Evolutionary conservation across 306 rosid species (phyloP), one percentile per base, ranked within the genome.

Genomic region (Abrus pulchellus): DNA sequence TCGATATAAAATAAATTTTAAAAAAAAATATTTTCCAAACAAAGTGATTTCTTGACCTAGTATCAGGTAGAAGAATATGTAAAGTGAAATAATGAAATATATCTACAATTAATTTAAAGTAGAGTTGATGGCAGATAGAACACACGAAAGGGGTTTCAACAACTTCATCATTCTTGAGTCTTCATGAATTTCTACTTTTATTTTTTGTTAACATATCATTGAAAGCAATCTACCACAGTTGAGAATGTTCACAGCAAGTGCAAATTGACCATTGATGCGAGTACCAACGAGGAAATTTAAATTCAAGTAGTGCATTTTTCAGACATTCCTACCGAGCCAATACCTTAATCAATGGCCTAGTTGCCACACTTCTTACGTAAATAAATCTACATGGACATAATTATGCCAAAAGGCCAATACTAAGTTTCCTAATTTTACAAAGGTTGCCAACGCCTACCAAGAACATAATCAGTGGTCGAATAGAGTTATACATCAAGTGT

Each of bases 401-500:
- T 13, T 1, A 12, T 12, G 32, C 70, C 28, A 36, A 11, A 34
- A 36, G 38, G 34, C 33, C 50, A 20, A 14, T 72, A 53, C 40
- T 40, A 65, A 12, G 36, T 48, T 61, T 7, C 48, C 59, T 55
- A 20, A 11, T 2, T 69, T 50, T 10, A 59, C 28, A 53, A 40
- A 38, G 47, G 33, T 61, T 29, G 61, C 60, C 32, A 55, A 5
- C 12, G 33, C 64, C 61, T 34, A 4, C 40, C 63, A 50, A 75
- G 20, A 56, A 0, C 61, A 75, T 5, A 56, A 48, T 20, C 33
- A 11, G 3, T 33, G 75, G 29, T 7, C 44, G 5, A 40, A 55
- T 30, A 43, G 76, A 43, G 12, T 29, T 6, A 7, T 49, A n/a
- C 64, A 48, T 68, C 65, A 61, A 74, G 33, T 27, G 61, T 68